Conservation (phyloP, 139 green algal species). For the Coccomyxa sp. region DNA sequence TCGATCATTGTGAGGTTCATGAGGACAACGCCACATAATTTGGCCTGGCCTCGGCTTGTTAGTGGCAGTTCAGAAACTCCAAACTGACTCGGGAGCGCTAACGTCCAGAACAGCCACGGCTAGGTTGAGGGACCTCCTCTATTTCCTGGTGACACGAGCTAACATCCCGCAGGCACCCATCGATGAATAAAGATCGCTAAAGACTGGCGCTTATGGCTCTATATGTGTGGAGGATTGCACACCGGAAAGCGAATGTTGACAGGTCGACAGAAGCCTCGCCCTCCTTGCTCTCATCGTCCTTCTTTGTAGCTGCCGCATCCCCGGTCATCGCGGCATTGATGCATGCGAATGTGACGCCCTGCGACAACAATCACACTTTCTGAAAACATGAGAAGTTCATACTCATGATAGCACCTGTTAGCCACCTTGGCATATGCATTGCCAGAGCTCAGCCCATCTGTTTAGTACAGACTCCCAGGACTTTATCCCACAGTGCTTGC, state of each 20-base stretch:
- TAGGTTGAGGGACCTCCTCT: too few relatives aligned
- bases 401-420: not conserved
- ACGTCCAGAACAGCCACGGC: too few relatives aligned
- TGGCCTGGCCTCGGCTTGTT: too few relatives aligned
- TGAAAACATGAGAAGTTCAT: not conserved
- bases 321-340: not conserved
- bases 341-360: not conserved
- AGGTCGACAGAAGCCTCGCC: not conserved
- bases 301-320: not conserved
- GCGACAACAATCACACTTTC: not conserved
- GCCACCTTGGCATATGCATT: not conserved
- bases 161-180: too few relatives aligned
- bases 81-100: too few relatives aligned
- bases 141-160: too few relatives aligned
- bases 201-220: too few relatives aligned
- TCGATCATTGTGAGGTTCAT: too few relatives aligned
- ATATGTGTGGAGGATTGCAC: too few relatives aligned
- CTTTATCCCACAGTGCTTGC: not conserved
- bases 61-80: too few relatives aligned
- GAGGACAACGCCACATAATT: too few relatives aligned
- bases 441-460: not conserved
- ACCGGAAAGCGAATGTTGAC: slow-evolving; percentile 5
- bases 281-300: not conserved
- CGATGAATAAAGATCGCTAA: too few relatives aligned
- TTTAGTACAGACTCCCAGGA: not conserved